Evolutionary conservation across 441 rosid species (phyloP).

Genomic region (Brassica balearica): DNA sequence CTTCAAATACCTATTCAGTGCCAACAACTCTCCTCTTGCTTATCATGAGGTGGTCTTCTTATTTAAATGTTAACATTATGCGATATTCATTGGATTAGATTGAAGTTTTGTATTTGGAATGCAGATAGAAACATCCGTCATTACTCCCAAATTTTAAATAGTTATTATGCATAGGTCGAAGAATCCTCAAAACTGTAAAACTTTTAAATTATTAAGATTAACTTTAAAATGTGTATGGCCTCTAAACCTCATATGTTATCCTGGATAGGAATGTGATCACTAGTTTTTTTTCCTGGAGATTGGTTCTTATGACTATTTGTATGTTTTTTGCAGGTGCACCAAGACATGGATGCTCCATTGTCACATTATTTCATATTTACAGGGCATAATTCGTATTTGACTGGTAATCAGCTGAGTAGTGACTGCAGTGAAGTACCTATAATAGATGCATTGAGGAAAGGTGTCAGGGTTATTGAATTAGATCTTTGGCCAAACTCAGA

Average conservation of each 20-base stretch:
- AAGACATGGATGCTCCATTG: slow-evolving; percentile 82
- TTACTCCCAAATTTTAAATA: neutral
- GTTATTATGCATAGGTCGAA: neutral
- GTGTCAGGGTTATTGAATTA: slow-evolving; percentile 91
- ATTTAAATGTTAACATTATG: neutral
- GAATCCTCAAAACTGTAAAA: neutral
- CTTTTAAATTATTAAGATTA: neutral
- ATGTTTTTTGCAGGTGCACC: slow-evolving; percentile 60
- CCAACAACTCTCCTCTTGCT: slow-evolving; percentile 62
- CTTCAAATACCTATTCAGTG: slow-evolving; percentile 73
- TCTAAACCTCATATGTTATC: neutral
- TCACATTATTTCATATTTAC: slow-evolving; percentile 88
- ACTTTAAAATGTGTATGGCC: neutral
- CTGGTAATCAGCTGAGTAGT: slow-evolving; percentile 93
- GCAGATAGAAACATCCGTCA: neutral
- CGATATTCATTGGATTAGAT: neutral
- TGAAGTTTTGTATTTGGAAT: neutral
- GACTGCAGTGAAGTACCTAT: slow-evolving; percentile 91
- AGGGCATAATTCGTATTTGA: slow-evolving; percentile 90
- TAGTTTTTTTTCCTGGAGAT: neutral
- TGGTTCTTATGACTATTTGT: neutral
- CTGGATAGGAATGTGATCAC: neutral
- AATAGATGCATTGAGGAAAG: slow-evolving; percentile 68
- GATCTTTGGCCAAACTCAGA: slow-evolving; percentile 93
- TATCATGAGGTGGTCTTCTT: slow-evolving; percentile 56